Conservation (phyloP, 352 stramenopile genomes). For the Globisporangium emineosum region DNA sequence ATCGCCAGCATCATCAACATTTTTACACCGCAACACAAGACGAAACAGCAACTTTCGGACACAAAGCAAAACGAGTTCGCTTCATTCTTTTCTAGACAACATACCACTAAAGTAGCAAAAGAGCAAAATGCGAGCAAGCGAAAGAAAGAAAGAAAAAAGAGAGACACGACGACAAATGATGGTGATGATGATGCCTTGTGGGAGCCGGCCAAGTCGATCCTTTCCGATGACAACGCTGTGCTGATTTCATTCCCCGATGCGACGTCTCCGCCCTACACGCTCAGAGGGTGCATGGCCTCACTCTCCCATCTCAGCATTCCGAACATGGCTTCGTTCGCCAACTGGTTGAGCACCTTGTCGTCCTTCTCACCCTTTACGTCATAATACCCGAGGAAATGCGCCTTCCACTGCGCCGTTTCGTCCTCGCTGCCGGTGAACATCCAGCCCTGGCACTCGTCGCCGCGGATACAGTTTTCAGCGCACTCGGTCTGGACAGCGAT, state of each 20-base stretch:
- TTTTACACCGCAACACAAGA: not conserved
- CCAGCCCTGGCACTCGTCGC: slow-evolving; percentile 80
- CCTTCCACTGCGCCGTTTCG: slow-evolving; percentile 66
- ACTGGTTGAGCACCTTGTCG: slow-evolving; percentile 80
- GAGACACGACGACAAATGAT: not conserved
- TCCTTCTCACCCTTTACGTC: slow-evolving; percentile 83
- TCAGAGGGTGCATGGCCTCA: slow-evolving; percentile 78
- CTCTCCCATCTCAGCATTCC: slow-evolving; percentile 85
- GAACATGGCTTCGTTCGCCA: slow-evolving; percentile 85
- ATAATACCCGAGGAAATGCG: slow-evolving; percentile 79
- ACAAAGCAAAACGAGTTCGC: slow-evolving; percentile 4
- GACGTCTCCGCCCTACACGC: slow-evolving; percentile 35
- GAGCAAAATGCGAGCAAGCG: slow-evolving; percentile 11
- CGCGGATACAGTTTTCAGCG: slow-evolving; percentile 75
- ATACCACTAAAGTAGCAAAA: slow-evolving; percentile 11
- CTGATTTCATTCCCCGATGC: not conserved
- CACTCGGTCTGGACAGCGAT: slow-evolving; percentile 68
- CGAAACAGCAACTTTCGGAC: not conserved
- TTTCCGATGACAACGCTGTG: not conserved
- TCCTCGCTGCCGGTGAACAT: slow-evolving; percentile 78
- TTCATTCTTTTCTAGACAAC: slow-evolving; percentile 11
- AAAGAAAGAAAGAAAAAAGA: slow-evolving; percentile 4
- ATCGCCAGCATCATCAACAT: not conserved
- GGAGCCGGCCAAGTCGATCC: not conserved
- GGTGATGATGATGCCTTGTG: slow-evolving; percentile 1